A percentile compares a stretch with the other conserved stretches of the same genome.
Evolutionary conservation across 495 filamentous ascomycete species (phyloP).

Genomic region (Astrothelium macrocarpum): DNA sequence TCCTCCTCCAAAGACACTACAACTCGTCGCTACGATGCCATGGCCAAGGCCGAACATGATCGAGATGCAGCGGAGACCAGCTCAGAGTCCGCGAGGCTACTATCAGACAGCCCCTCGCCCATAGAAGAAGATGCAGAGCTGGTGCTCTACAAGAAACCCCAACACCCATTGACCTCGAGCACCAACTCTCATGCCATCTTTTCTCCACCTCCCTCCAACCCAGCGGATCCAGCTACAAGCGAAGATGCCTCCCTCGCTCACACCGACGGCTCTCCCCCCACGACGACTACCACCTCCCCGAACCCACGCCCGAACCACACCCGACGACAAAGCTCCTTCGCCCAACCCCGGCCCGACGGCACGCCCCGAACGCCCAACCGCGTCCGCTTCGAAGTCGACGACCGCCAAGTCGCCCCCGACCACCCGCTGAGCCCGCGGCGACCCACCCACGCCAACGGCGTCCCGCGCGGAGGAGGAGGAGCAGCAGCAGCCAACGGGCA

Average conservation of each 20-base stretch:
- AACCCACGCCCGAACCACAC: background rate
- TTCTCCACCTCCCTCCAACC: background rate
- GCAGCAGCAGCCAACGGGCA: conserved; percentile 1
- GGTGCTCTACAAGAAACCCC: background rate
- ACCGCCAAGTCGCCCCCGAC: conserved; percentile 17
- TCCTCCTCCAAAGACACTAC: background rate
- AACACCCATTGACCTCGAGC: background rate
- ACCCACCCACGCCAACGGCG: background rate
- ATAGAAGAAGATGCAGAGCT: background rate
- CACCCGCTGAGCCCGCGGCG: background rate
- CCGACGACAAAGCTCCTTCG: conserved; percentile 31
- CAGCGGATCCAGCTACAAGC: background rate
- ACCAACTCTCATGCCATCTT: background rate
- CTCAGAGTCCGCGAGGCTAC: background rate
- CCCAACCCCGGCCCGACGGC: conserved; percentile 31
- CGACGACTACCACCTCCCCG: background rate
- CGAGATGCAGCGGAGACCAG: background rate
- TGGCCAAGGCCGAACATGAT: conserved; percentile 9
- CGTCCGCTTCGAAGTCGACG: conserved; percentile 76
- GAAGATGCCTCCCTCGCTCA: background rate
- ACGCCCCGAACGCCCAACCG: conserved; percentile 73
- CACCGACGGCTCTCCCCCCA: background rate
- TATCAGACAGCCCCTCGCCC: background rate
- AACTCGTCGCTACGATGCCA: conserved; percentile 8
- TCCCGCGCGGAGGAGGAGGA: background rate